Base-by-base conservation (phyloP, 1,284 basidiomycete species). In the Puccinia horiana region DNA sequence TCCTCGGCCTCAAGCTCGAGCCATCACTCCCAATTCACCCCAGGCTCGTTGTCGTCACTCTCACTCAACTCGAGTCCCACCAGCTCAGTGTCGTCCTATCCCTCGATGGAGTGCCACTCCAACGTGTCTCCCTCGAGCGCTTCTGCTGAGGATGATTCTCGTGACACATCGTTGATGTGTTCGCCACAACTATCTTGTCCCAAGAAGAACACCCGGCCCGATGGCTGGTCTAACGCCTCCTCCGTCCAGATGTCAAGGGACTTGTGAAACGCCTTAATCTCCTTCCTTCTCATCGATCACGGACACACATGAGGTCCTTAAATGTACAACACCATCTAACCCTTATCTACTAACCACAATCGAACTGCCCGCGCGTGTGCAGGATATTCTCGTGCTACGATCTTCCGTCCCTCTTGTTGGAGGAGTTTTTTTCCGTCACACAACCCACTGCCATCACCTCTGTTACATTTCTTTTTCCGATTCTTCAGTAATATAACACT, bases 21-120 rank as follows among this genome's bases (percentile, higher is more conserved):
- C 18, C 49, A 32, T 32, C n/a, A 44, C 20, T 52, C 63, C 47
- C 76, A 77, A n/a, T 58, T 77, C 42, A 77, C 76, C 9, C 56
- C 76, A 0, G 58, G 76, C 58, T 65, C 58, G 3, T 29, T 77
- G 29, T 77, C 76, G 1, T 77, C 76, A 2, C 29, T 77, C 9
- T 77, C 76, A 9, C 76, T 77, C 23, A 67, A 63, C 49, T 77
- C 76, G 58, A 77, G 76, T 29, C 76, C 76, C 4, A 77, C 76
- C 8, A 77, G 76, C 54, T 77, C 76, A 12, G 29, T 77, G 42
- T 77, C 76, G 12, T 77, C 76, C 6, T 65, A 49, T 26, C 76
- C 76, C 0, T 77, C 76, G 29, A 40, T 67, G 35, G 76, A 67
- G 42, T 77, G 76, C 54, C 58, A 67, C 29, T 65, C 76, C 18